A percentile compares a stretch with the other conserved stretches of the same genome.
Conservation (phyloP, 2,329 filamentous ascomycete genomes). For the Fusarium anthophilum region DNA sequence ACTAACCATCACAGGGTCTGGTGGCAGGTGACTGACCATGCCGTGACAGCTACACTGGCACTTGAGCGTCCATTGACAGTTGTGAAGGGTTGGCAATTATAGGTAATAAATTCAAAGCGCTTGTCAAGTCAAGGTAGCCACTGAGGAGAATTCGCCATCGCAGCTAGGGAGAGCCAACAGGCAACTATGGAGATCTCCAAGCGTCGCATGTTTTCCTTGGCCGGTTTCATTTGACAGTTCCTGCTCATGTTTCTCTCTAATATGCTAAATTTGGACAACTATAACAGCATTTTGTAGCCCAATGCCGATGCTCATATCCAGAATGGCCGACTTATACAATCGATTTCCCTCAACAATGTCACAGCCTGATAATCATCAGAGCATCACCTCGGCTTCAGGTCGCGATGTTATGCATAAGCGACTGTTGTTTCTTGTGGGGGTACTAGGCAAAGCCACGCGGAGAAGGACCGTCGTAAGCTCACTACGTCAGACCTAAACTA, state of each 20-base stretch:
- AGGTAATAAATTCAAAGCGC: neutral
- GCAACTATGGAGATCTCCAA: accelerated
- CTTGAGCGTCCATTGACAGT: no score
- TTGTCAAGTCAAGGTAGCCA: no score
- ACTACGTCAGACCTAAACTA: neutral
- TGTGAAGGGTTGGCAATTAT: no score
- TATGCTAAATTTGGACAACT: neutral
- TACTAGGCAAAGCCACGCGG: neutral
- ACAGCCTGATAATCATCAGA: neutral
- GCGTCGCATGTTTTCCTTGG: accelerated
- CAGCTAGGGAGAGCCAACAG: accelerated
- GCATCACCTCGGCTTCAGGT: accelerated
- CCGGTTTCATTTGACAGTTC: accelerated
- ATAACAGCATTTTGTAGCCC: neutral
- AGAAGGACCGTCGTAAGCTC: accelerated
- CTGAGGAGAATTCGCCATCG: no score
- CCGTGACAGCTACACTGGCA: no score
- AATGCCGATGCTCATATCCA: accelerated
- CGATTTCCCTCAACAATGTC: accelerated
- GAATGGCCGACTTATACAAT: accelerated
- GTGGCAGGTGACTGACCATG: no score
- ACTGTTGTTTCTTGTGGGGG: neutral
- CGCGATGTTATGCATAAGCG: accelerated
- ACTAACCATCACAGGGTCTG: no score
- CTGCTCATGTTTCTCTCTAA: neutral